A percentile compares a stretch with the other conserved stretches of the same genome.
These are phyloP conservation scores for Globisporangium emineosum DNA, from an alignment of 352 stramenopile genomes.

Conservation along the genomic window DNA sequence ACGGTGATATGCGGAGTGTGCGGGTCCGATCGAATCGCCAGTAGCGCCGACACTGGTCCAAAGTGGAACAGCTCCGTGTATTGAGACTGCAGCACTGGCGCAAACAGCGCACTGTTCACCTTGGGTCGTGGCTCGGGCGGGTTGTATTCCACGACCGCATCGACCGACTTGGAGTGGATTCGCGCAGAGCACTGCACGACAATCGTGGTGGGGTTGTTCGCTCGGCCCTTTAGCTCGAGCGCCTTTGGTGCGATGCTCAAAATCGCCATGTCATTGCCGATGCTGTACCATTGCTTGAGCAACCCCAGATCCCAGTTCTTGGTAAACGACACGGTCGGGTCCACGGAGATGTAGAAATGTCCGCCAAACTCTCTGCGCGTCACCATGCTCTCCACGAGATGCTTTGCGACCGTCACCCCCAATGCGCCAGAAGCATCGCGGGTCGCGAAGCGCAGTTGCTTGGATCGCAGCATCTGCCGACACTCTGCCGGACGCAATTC, in stretches of 20 bases:
- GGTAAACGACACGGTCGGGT: conserved; percentile 63
- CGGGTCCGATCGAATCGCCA: conserved; percentile 72
- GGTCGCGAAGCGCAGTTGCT: conserved; percentile 47
- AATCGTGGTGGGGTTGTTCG: conserved; percentile 32
- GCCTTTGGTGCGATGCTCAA: conserved; percentile 68
- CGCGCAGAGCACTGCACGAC: conserved; percentile 77
- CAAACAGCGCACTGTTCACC: conserved; percentile 27
- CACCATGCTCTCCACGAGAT: conserved; percentile 68
- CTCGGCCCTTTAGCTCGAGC: conserved; percentile 37
- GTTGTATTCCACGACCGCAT: conserved; percentile 79
- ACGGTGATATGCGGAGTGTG: conserved; percentile 54
- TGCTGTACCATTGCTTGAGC: conserved; percentile 78
- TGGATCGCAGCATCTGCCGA: conserved; percentile 37
- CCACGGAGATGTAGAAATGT: conserved; percentile 78
- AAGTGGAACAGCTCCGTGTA: conserved; percentile 87
- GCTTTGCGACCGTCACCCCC: conserved; percentile 50
- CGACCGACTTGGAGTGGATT: conserved; percentile 62
- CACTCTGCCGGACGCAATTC: conserved; percentile 44
- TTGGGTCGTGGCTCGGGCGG: conserved; percentile 50
- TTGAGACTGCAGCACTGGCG: conserved; percentile 67
- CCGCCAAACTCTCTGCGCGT: conserved; percentile 23
- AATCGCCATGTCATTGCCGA: conserved; percentile 79
- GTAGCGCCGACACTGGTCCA: conserved; percentile 46
- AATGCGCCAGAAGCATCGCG: conserved; percentile 57
- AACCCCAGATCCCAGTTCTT: conserved; percentile 70